Evolutionary conservation across 2,329 filamentous ascomycete species (phyloP).

Genomic region (Fusarium papillatum): DNA sequence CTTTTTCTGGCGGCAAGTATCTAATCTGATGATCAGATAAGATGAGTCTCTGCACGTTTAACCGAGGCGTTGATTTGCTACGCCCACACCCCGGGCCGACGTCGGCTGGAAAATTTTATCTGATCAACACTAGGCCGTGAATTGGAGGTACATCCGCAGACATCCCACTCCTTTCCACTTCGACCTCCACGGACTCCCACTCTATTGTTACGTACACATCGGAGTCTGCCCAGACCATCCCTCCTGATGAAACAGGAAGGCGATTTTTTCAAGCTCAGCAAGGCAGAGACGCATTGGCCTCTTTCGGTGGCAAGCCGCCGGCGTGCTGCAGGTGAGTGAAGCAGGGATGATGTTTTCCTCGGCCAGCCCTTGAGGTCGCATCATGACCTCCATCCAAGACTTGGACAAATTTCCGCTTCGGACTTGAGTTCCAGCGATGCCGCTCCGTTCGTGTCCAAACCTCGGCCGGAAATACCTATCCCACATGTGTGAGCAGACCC

Average conservation of each 20-base stretch:
- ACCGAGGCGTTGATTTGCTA: conserved; percentile 8
- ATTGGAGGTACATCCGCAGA: background rate
- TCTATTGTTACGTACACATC: conserved; percentile 29
- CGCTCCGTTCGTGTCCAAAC: background rate
- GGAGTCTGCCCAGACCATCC: conserved; percentile 19
- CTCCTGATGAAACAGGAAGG: background rate
- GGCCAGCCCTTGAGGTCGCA: background rate
- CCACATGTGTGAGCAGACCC: background rate
- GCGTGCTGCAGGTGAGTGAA: conserved; percentile 5
- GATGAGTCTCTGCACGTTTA: conserved; percentile 45
- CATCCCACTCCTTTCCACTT: background rate
- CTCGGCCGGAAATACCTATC: background rate
- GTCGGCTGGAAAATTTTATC: conserved; percentile 46
- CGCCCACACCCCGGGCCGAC: conserved; percentile 35
- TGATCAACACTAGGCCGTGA: conserved; percentile 32
- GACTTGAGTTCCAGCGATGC: background rate
- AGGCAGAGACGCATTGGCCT: background rate
- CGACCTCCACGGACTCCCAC: conserved; percentile 3
- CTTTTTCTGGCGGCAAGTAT: conserved; percentile 41
- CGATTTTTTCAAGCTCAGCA: background rate
- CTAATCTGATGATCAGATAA: conserved; percentile 63
- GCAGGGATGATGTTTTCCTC: background rate
- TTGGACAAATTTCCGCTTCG: background rate
- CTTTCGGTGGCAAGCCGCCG: conserved; percentile 3
- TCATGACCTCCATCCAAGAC: background rate